A percentile compares a stretch with the other conserved stretches of the same genome.
Evolutionary conservation across 345 rosid genomes (phyloP).

Genomic region (Camelina neglecta): DNA sequence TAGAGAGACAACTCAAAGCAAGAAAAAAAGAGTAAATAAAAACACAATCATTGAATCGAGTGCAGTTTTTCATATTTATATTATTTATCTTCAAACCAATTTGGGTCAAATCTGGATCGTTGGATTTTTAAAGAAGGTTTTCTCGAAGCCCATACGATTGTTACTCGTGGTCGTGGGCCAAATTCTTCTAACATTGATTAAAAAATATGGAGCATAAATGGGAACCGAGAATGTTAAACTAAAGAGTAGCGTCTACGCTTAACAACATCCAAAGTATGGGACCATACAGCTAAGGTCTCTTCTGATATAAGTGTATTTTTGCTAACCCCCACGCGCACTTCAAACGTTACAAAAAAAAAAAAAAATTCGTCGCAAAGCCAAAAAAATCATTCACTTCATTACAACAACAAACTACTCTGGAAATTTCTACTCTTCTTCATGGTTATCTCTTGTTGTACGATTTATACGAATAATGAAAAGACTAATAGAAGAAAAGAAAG

Average conservation of each 20-base stretch:
- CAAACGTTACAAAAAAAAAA: too few relatives aligned
- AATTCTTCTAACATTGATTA: not conserved
- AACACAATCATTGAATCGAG: constrained; percentile 20
- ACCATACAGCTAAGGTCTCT: constrained; percentile 18
- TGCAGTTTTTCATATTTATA: constrained; percentile 5
- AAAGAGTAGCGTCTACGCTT: constrained; percentile 25
- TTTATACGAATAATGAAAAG: too few relatives aligned
- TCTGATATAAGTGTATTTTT: too few relatives aligned
- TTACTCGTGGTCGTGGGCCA: constrained; percentile 3
- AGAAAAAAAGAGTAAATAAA: not conserved
- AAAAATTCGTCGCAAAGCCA: too few relatives aligned
- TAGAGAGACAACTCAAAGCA: too few relatives aligned
- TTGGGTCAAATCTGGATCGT: constrained; percentile 15
- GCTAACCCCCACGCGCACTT: not conserved
- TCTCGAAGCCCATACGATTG: constrained; percentile 9
- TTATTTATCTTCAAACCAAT: not conserved
- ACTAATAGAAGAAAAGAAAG: too few relatives aligned
- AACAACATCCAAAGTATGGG: constrained; percentile 21
- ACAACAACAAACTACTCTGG: too few relatives aligned
- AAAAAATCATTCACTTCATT: too few relatives aligned
- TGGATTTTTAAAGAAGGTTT: not conserved
- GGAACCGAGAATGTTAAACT: not conserved
- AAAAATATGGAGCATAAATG: not conserved
- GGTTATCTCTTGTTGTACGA: too few relatives aligned
- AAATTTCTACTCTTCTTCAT: too few relatives aligned